phyloP scores from a whole-genome alignment of 2,329 filamentous ascomycete species.

The Pseudovirgaria hyperparasitica region DNA sequence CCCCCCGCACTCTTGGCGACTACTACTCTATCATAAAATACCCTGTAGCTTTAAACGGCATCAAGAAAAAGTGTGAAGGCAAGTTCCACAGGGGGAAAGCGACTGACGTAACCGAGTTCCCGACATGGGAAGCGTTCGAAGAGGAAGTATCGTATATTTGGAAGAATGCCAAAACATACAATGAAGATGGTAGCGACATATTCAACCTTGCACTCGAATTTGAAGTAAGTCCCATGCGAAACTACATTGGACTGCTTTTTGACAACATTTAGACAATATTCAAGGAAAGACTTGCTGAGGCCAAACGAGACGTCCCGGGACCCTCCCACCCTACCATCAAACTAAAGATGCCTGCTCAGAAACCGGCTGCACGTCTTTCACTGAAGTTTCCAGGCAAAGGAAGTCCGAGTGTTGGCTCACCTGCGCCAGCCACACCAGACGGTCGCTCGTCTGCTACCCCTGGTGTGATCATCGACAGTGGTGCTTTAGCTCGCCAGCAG shows the following conservation, averaged over 20 bases:
- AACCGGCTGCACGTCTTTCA: constrained; percentile 19
- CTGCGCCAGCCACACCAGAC: constrained; percentile 24
- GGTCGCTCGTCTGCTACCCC: constrained; percentile 30
- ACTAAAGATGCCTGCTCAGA: constrained; percentile 49
- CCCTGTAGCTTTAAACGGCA: constrained; percentile 63
- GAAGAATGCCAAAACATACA: constrained; percentile 80
- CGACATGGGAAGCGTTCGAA: constrained; percentile 71
- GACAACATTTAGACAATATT: constrained; percentile 50
- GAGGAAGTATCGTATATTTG: constrained; percentile 71
- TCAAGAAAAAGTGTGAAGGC: constrained; percentile 67
- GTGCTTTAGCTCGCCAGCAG: constrained; percentile 40
- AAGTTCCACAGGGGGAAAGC: constrained; percentile 54
- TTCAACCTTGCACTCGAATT: constrained; percentile 65
- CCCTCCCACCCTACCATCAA: constrained; percentile 68
- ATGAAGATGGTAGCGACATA: constrained; percentile 83
- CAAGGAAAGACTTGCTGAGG: constrained; percentile 53
- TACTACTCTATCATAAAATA: constrained; percentile 78
- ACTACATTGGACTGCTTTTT: constrained; percentile 7
- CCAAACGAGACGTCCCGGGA: constrained; percentile 59
- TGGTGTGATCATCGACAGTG: constrained; percentile 40
- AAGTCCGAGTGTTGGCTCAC: constrained; percentile 18
- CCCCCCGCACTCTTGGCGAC: constrained; percentile 62
- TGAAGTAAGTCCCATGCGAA: constrained; percentile 42
- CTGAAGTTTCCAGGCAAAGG: constrained; percentile 52
- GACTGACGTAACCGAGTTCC: constrained; percentile 53